Evolutionary conservation across 2,329 filamentous ascomycete species (phyloP), one percentile per base, ranked within the genome.

Genomic region (Cordyceps cicadae): DNA sequence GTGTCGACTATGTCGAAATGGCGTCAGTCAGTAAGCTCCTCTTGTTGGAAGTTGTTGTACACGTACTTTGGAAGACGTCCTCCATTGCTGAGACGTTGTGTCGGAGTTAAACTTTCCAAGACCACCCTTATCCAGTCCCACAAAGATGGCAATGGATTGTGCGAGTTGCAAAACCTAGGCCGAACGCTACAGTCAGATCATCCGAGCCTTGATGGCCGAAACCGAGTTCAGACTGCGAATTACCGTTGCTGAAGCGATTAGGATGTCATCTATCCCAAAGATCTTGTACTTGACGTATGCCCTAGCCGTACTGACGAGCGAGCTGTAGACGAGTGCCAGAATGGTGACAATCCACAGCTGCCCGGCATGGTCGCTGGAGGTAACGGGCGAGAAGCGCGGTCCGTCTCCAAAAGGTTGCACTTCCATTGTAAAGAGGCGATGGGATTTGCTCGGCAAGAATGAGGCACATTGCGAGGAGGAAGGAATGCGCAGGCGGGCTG

Each of bases 261-360:
- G 48, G 14, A 51, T 29, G 37, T 66, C 65, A 55, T 66, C 65
- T 15, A 55, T 50, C 1, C 65, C 65, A 43, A 62, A 62, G 48
- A 65, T 60, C 21, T 62, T 59, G 26, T 51, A 61, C 55, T 66
- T 66, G 62, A 66, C 61, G 46, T 62, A 64, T 2, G 19, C 60
- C 34, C 65, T 49, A 6, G 59, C 52, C 3, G 55, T 19, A 6
- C n/a, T 53, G 6, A 57, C 56, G 1, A 64, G 26, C 3, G 41
- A 29, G 45, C 59, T 64, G 60, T 66, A 67, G 14, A 63, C 49
- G 24, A 62, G 34, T 4, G 62, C 58, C 41, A 65, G 32, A 41
- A 66, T 65, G 2, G 63, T 61, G 6, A 65, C 45, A 46, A 66
- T 65, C 65, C 63, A 65, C 26, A 65, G 39, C 14, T 66, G 58